phyloP scores from a whole-genome alignment of 352 stramenopile genomes.

The Globisporangium alternatum region DNA sequence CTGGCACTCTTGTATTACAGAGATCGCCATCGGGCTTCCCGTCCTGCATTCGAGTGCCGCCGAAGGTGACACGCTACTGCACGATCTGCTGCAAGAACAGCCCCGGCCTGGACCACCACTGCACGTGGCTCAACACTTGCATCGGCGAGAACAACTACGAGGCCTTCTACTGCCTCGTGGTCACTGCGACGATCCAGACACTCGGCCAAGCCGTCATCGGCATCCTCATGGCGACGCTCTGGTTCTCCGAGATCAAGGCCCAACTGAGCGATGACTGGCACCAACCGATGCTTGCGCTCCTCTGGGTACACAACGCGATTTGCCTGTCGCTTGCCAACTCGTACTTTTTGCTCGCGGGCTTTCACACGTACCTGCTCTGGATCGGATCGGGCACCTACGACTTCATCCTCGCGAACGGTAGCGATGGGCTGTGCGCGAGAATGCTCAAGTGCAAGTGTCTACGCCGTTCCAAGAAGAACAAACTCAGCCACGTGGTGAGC shows the following conservation, averaged over 20 bases:
- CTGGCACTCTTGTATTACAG: constrained; percentile 14
- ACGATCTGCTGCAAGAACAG: constrained; percentile 83
- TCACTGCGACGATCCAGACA: constrained; percentile 55
- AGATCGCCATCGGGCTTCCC: constrained; percentile 27
- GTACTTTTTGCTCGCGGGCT: constrained; percentile 67
- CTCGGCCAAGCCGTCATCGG: constrained; percentile 63
- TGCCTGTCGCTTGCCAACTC: constrained; percentile 59
- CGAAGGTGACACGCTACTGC: constrained; percentile 76
- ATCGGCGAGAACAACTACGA: constrained; percentile 85
- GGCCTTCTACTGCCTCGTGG: constrained; percentile 77
- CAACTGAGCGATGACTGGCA: constrained; percentile 41
- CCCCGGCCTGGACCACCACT: constrained; percentile 79
- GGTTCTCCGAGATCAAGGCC: constrained; percentile 50
- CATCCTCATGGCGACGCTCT: constrained; percentile 74
- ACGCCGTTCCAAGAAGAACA: constrained; percentile 38
- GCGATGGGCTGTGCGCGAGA: constrained; percentile 62
- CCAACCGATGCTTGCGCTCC: constrained; percentile 40
- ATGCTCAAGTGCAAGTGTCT: constrained; percentile 79
- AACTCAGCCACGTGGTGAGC: constrained; percentile 32
- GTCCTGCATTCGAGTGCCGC: constrained; percentile 43
- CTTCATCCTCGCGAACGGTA: constrained; percentile 79
- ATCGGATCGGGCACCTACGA: constrained; percentile 79
- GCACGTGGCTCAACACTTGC: constrained; percentile 87
- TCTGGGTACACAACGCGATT: constrained; percentile 76
- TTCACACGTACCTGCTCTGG: constrained; percentile 76